Conservation (phyloP, 768 basidiomycete genomes). For the Daedalea quercina region DNA sequence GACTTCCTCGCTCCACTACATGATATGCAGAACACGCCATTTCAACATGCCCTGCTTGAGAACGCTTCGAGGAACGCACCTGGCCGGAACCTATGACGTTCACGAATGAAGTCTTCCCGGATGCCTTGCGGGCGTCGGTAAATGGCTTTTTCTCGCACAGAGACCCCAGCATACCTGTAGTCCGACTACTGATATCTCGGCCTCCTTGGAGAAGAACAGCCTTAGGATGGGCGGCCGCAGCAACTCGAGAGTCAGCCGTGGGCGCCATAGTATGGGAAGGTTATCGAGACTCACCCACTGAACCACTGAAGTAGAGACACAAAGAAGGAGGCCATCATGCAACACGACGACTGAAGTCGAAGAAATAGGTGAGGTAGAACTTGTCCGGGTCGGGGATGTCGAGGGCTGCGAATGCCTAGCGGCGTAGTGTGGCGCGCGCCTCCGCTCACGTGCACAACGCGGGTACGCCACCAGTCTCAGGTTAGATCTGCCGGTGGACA, state of each 20-base stretch:
- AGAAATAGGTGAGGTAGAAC: no score
- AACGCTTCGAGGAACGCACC: slow-evolving; percentile 27
- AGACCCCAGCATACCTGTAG: slow-evolving; percentile 49
- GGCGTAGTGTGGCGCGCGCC: no score
- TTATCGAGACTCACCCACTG: slow-evolving; percentile 30
- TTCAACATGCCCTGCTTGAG: neutral
- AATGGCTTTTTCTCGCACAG: neutral
- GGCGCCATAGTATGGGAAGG: neutral
- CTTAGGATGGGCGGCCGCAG: slow-evolving; percentile 25
- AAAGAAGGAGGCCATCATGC: slow-evolving; percentile 30
- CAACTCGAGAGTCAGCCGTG: neutral
- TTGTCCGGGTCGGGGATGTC: no score
- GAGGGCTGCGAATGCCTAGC: no score
- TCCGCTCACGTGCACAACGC: no score
- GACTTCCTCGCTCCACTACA: slow-evolving; percentile 91
- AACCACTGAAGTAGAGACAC: slow-evolving; percentile 54
- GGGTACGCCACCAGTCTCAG: no score
- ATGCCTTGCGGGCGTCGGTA: slow-evolving; percentile 48
- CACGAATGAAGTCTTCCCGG: slow-evolving; percentile 92
- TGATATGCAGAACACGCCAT: neutral
- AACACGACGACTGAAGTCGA: no score
- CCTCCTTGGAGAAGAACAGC: slow-evolving; percentile 81
- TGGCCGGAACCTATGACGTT: slow-evolving; percentile 88
- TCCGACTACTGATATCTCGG: slow-evolving; percentile 89
- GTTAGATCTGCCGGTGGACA: no score